These are phyloP conservation scores for Houttuynia cordata DNA, from an alignment of 164 flowering plant species.

Conservation along the genomic window DNA sequence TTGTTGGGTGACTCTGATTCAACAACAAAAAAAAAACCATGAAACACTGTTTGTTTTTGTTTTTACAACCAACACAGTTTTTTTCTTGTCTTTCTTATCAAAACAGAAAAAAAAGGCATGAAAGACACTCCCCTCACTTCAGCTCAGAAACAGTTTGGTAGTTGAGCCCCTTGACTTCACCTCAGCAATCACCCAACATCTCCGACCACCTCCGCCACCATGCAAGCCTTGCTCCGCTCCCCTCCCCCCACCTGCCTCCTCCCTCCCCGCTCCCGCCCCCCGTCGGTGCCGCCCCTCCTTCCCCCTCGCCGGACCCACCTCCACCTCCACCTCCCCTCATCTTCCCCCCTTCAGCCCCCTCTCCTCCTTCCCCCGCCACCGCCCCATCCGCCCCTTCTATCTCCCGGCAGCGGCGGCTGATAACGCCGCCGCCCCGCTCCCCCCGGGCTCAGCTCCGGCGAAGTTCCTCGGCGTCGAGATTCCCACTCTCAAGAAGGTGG, in stretches of 20 bases:
- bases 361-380: neutral
- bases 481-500: slow-evolving; percentile 17
- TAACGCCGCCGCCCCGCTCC: neutral
- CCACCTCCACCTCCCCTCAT: neutral
- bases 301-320: neutral
- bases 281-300: neutral
- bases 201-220: neutral
- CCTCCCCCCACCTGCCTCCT: neutral
- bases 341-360: neutral
- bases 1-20: too few species aligned
- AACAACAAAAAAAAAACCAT: too few species aligned
- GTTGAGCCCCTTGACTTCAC: neutral
- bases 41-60: too few species aligned
- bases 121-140: too few species aligned
- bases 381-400: neutral
- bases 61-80: too few species aligned
- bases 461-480: slow-evolving; percentile 15
- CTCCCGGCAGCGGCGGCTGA: neutral
- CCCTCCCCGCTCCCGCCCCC: neutral
- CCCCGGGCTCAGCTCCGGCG: neutral
- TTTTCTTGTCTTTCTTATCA: too few species aligned
- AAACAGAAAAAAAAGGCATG: too few species aligned
- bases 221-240: slow-evolving; percentile 1
- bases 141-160: too few species aligned
- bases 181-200: neutral